These are phyloP conservation scores for Diaporthe vexans DNA, from an alignment of 2,329 filamentous ascomycete species.

Conservation along the genomic window DNA sequence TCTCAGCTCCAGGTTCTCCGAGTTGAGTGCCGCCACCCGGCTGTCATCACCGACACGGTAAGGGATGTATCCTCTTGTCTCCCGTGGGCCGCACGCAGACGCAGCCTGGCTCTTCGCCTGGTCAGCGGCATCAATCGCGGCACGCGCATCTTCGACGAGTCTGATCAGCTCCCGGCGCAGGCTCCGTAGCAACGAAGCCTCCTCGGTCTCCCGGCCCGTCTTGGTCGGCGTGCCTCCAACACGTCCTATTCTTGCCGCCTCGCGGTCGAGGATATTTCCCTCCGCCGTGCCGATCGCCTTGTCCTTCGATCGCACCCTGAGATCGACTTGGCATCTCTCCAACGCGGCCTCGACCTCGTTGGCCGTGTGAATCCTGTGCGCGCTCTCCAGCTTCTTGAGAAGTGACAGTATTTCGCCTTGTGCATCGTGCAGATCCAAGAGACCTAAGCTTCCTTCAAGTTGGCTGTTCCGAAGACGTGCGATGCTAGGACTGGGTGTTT, in stretches of 20 bases:
- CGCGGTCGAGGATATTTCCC: slow-evolving; percentile 13
- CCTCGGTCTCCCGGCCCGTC: neutral
- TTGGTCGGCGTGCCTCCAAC: neutral
- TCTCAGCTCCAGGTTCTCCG: neutral
- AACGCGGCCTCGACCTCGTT: slow-evolving; percentile 7
- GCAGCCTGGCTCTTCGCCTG: neutral
- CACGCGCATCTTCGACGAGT: neutral
- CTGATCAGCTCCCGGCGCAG: neutral
- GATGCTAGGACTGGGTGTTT: neutral
- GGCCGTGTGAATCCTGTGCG: neutral
- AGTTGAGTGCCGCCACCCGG: neutral
- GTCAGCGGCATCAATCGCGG: neutral
- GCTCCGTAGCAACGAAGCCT: neutral
- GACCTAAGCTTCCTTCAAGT: neutral
- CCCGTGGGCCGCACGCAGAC: neutral
- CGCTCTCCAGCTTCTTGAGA: neutral
- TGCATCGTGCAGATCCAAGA: neutral
- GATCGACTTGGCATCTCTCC: neutral
- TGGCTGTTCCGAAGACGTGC: neutral
- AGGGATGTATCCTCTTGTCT: neutral
- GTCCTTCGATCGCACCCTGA: slow-evolving; percentile 7
- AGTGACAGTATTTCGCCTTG: neutral
- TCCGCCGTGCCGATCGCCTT: slow-evolving; percentile 10
- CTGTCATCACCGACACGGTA: neutral
- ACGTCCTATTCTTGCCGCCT: neutral